A percentile compares a stretch with the other conserved stretches of the same genome.
Evolutionary conservation across 805 yeast genomes (phyloP).

Genomic region (Yarrowia sp.): DNA sequence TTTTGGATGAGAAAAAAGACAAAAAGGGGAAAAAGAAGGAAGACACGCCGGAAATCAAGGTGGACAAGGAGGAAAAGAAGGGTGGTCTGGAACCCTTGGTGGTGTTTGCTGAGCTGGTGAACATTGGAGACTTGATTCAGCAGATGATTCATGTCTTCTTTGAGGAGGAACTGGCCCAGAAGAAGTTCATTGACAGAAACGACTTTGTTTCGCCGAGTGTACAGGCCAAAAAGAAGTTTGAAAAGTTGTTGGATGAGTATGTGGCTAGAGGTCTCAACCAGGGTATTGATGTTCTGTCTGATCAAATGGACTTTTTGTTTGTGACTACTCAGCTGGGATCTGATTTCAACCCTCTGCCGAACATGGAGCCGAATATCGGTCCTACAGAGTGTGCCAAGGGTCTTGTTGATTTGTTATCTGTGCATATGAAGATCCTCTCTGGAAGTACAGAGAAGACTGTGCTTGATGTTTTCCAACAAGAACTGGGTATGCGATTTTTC

Average conservation of each 20-base stretch:
- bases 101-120: slow-evolving; percentile 84
- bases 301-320: slow-evolving; percentile 67
- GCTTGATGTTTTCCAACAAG: slow-evolving; percentile 90
- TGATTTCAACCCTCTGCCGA: slow-evolving; percentile 57
- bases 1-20: slow-evolving; percentile 12
- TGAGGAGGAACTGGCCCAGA: slow-evolving; percentile 67
- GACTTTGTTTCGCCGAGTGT: slow-evolving; percentile 78
- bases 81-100: slow-evolving; percentile 67
- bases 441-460: slow-evolving; percentile 86
- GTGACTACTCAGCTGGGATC: slow-evolving; percentile 55
- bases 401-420: slow-evolving; percentile 59
- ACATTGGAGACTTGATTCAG: slow-evolving; percentile 86
- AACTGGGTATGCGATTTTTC: slow-evolving; percentile 84
- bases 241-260: slow-evolving; percentile 73
- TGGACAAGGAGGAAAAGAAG: slow-evolving; percentile 26
- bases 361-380: slow-evolving; percentile 39
- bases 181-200: slow-evolving; percentile 62
- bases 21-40: slow-evolving; percentile 21
- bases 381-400: slow-evolving; percentile 66
- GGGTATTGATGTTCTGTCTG: slow-evolving; percentile 86
- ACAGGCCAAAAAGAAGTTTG: slow-evolving; percentile 77
- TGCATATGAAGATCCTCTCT: slow-evolving; percentile 68
- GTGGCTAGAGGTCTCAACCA: slow-evolving; percentile 91
- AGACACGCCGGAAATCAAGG: slow-evolving; percentile 7
- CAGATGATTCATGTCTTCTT: slow-evolving; percentile 91